phyloP scores from a whole-genome alignment of 2,329 filamentous ascomycete species.

The Metarhizium album region DNA sequence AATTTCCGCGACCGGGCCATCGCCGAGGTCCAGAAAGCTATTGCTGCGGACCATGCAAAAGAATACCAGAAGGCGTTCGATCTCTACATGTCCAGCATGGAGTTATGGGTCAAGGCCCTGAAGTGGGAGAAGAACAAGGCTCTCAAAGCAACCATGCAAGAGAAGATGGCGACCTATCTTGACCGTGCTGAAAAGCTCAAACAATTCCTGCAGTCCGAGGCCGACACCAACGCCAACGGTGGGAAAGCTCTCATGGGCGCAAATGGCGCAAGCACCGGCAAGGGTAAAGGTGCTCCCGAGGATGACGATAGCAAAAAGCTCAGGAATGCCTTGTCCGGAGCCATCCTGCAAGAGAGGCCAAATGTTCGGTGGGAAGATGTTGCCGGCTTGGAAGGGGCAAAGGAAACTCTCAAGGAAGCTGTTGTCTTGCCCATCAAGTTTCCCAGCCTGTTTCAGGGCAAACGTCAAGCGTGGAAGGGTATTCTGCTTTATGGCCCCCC shows the following conservation, averaged over 20 bases:
- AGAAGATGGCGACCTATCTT: slow-evolving; percentile 95
- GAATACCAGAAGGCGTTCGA: slow-evolving; percentile 98
- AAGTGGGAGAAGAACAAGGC: slow-evolving; percentile 99
- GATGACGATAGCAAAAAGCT: slow-evolving; percentile 96
- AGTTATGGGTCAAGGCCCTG: slow-evolving; percentile 96
- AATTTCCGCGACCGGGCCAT: slow-evolving; percentile 97
- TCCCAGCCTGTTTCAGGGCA: slow-evolving; percentile 89
- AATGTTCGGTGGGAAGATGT: slow-evolving; percentile 98
- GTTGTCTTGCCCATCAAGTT: slow-evolving; percentile 98
- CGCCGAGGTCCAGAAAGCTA: slow-evolving; percentile 93
- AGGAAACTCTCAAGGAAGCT: slow-evolving; percentile 95
- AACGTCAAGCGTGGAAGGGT: slow-evolving; percentile 96
- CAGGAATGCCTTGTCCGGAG: slow-evolving; percentile 77
- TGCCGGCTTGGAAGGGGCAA: slow-evolving; percentile 83
- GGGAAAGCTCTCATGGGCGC: slow-evolving; percentile 54
- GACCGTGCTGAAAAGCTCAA: slow-evolving; percentile 98
- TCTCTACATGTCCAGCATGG: slow-evolving; percentile 87
- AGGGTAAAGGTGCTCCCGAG: slow-evolving; percentile 52
- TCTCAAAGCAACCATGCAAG: slow-evolving; percentile 93
- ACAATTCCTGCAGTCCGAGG: slow-evolving; percentile 69
- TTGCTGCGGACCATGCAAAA: slow-evolving; percentile 88
- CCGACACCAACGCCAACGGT: slow-evolving; percentile 57
- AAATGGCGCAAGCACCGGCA: slow-evolving; percentile 56
- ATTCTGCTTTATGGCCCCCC: slow-evolving; percentile 93
- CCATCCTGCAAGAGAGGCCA: slow-evolving; percentile 88